These are phyloP conservation scores for Clavaria fumosa DNA, from an alignment of 768 basidiomycete genomes.

Conservation along the genomic window DNA sequence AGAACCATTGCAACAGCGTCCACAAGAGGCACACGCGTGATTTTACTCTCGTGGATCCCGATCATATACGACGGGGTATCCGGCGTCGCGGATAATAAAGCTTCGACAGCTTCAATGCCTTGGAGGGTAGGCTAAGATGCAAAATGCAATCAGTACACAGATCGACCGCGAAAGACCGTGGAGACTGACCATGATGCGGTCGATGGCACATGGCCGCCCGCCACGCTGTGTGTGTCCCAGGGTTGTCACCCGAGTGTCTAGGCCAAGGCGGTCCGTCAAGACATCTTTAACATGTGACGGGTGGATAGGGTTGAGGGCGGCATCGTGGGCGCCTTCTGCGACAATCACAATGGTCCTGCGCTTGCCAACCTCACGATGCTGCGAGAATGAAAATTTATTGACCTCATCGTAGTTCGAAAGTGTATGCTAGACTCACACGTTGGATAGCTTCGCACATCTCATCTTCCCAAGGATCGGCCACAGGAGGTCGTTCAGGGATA, in stretches of 20 bases:
- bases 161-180: background rate
- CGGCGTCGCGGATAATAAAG: conserved; percentile 71
- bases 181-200: conserved; percentile 67
- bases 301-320: conserved; percentile 77
- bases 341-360: conserved; percentile 98
- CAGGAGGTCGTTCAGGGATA: conserved; percentile 88
- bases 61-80: conserved; percentile 96
- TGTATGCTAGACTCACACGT: conserved; percentile 32
- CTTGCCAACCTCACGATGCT: conserved; percentile 90
- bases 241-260: conserved; percentile 94
- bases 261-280: conserved; percentile 67
- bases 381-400: background rate
- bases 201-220: conserved; percentile 83
- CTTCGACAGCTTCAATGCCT: conserved; percentile 85
- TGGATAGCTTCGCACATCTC: conserved; percentile 80
- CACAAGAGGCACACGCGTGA: conserved; percentile 79
- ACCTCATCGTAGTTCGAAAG: background rate
- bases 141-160: conserved; percentile 3
- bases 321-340: conserved; percentile 90
- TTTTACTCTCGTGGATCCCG: conserved; percentile 89
- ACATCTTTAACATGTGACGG: conserved; percentile 86
- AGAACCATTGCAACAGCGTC: conserved; percentile 81
- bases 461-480: conserved; percentile 70
- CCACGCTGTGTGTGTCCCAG: conserved; percentile 96
- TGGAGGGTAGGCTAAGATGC: conserved; percentile 94